phyloP scores from a whole-genome alignment of 1,139 yeast genomes.

The Yarrowia galli region DNA sequence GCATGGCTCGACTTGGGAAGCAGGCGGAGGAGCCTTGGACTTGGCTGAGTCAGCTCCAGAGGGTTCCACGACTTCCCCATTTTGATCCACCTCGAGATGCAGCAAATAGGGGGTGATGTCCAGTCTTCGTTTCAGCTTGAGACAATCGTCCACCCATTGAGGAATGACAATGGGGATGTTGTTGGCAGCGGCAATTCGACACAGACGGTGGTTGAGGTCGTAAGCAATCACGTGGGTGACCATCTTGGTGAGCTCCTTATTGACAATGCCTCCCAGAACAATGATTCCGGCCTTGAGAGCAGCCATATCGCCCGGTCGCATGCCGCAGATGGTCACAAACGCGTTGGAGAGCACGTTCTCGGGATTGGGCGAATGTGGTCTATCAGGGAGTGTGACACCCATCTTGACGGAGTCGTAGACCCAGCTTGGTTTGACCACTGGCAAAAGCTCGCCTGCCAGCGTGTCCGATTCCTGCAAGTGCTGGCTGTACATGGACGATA shows the following conservation, averaged over 20 bases:
- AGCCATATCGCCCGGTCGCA: constrained; percentile 68
- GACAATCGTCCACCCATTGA: constrained; percentile 72
- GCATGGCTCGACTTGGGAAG: constrained; percentile 22
- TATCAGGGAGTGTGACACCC: constrained; percentile 56
- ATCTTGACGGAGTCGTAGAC: constrained; percentile 58
- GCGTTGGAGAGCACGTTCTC: constrained; percentile 66
- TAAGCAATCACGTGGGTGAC: constrained; percentile 81
- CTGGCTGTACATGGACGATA: constrained; percentile 56
- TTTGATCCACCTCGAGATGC: constrained; percentile 45
- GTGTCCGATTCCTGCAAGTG: constrained; percentile 63
- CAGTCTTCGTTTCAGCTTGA: constrained; percentile 60
- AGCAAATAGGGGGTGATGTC: constrained; percentile 63
- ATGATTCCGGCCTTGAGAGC: constrained; percentile 69
- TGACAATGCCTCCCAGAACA: constrained; percentile 77
- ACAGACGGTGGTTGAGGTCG: constrained; percentile 57
- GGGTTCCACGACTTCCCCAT: constrained; percentile 5
- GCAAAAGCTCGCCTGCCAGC: constrained; percentile 65
- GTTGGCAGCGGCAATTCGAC: constrained; percentile 50
- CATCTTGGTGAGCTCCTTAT: constrained; percentile 67
- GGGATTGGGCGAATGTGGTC: constrained; percentile 72
- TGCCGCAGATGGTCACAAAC: constrained; percentile 66
- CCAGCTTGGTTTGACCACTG: constrained; percentile 75
- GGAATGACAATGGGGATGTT: constrained; percentile 73
- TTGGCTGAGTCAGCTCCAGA: background rate
- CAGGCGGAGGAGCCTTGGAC: constrained; percentile 3